Conservation (phyloP, 177 flowering plant genomes). For the Tripterygium wilfordii region DNA sequence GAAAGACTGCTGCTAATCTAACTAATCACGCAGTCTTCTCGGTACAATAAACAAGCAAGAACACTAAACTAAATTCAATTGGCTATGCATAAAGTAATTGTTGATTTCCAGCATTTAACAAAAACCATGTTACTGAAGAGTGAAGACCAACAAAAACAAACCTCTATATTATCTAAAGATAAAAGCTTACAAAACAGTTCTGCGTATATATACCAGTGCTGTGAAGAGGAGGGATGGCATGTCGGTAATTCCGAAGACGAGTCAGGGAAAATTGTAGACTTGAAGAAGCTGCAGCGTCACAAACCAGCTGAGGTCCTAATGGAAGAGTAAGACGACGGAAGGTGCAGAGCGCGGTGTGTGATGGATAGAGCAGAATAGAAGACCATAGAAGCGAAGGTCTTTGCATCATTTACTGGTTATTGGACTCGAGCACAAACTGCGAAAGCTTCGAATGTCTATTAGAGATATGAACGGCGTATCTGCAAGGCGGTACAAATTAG, state of each 20-base stretch:
- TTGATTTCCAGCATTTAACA: too few relatives aligned
- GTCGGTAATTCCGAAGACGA: conserved; percentile 6
- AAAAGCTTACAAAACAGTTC: background rate
- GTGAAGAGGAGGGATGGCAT: conserved; percentile 13
- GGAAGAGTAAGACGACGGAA: conserved; percentile 5
- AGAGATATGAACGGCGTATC: too few relatives aligned
- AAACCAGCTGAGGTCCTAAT: conserved; percentile 1
- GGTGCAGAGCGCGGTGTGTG: conserved; percentile 1
- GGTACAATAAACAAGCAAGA: too few relatives aligned
- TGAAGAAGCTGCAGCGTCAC: conserved; percentile 2
- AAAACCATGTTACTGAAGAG: too few relatives aligned
- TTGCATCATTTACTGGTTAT: conserved; percentile 20
- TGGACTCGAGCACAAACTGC: too few relatives aligned
- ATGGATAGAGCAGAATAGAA: conserved; percentile 9
- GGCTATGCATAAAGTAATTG: too few relatives aligned
- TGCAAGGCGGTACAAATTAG: too few relatives aligned
- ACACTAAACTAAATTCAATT: too few relatives aligned
- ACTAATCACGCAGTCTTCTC: too few relatives aligned
- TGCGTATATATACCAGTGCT: conserved; percentile 25
- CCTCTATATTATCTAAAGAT: background rate
- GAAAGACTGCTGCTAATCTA: too few relatives aligned
- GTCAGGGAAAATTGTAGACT: conserved; percentile 3
- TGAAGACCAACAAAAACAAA: conserved; percentile 4
- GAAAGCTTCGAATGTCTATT: too few relatives aligned
- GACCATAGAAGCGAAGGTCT: conserved; percentile 16